These are phyloP conservation scores for Tylopilus vinaceipallidus DNA, from an alignment of 768 basidiomycete species.

Conservation along the genomic window DNA sequence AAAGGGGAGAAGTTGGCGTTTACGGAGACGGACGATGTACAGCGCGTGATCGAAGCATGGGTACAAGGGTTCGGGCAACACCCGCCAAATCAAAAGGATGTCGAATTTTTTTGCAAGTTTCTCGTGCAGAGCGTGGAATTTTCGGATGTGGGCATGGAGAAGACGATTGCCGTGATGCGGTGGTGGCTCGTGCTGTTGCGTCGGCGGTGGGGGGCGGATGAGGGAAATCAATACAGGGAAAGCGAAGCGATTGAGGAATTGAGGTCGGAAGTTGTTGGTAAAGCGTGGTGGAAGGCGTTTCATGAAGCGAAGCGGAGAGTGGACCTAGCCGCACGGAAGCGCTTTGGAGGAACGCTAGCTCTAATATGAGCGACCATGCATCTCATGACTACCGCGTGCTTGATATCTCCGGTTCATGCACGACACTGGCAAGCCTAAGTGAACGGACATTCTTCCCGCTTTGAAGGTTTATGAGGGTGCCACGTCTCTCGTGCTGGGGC, in stretches of 20 bases:
- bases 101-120: slow-evolving; percentile 72
- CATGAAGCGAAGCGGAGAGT: slow-evolving; percentile 63
- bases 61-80: slow-evolving; percentile 57
- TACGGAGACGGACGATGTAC: slow-evolving; percentile 69
- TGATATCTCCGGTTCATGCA: too few species aligned
- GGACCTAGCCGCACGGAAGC: slow-evolving; percentile 60
- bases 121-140: slow-evolving; percentile 67
- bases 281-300: slow-evolving; percentile 83
- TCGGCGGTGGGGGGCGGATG: slow-evolving; percentile 59
- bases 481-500: too few species aligned
- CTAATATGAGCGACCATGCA: slow-evolving; percentile 41
- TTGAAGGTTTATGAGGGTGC: too few species aligned
- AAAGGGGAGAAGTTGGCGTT: slow-evolving; percentile 57
- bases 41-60: slow-evolving; percentile 73
- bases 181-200: slow-evolving; percentile 81
- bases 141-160: slow-evolving; percentile 66
- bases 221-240: slow-evolving; percentile 38
- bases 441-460: too few species aligned
- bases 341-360: slow-evolving; percentile 71
- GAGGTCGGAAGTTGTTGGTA: slow-evolving; percentile 47
- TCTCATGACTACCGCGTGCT: not conserved
- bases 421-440: too few species aligned
- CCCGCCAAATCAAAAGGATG: slow-evolving; percentile 71
- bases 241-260: slow-evolving; percentile 29
- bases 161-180: slow-evolving; percentile 66